Base-by-base conservation (phyloP, 2,329 filamentous ascomycete genomes). In the Cytospora leucostoma region DNA sequence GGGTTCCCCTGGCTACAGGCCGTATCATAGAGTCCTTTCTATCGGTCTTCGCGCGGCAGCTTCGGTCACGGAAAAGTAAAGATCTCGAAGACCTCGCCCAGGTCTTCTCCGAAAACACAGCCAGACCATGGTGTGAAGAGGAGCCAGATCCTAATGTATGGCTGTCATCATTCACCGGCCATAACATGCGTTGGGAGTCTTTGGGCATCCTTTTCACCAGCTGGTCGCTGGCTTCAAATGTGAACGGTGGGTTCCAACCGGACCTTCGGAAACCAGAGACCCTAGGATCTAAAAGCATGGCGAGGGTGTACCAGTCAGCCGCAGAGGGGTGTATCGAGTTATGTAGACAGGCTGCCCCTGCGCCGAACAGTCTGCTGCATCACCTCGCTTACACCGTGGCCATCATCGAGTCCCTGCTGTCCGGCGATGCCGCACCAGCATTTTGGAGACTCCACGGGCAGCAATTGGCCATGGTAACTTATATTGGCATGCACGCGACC, bases 101-200 rank as follows among this genome's bases (percentile, higher is more conserved):
- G 0, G 68, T 70, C 4, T 64, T 81, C 15, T 78, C 74, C 59
- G 63, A 68, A 32, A 80, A 80, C 52, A 79, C 77, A 0, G 67
- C 72, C 0, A 71, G 68, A 7, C 73, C 75, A 0, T 70, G 79
- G 11, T 66, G 66, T 0, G 77, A 80, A 15, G 69, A 76, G 0
- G 72, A 76, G 10, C 64, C 70, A 0, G 71, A 74, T n/a, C 66
- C 74, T 0, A 66, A 74, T 4, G 68, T 68, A n/a, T 81, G 78
- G 77, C 67, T 76, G 0, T 69, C 67, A 2, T 76, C 79, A 40
- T 78, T 81, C 55, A 71, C 70, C 0, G 78, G 78, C 0, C 64
- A 65, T 0, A 75, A 74, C 17, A 68, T 78, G 21, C 73, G 79
- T 1, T 82, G 79, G 79, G 79, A 82, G 59, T 74, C 76, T 0